A percentile compares a stretch with the other conserved stretches of the same genome.
phyloP scores from a whole-genome alignment of 352 stramenopile species.

The Phytopythium mirpurense region DNA sequence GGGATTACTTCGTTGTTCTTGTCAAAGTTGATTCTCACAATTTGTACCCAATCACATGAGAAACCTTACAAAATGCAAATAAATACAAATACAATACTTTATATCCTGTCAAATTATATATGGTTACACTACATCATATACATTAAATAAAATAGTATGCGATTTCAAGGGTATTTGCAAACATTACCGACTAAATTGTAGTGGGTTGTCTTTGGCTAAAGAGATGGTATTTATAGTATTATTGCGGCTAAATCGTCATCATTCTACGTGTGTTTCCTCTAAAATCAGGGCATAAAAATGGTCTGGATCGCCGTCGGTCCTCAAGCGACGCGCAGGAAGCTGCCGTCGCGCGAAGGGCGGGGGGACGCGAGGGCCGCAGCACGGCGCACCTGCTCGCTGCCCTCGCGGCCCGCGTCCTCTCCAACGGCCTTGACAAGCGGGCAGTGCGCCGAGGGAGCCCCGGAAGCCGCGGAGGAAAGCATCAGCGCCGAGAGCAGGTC shows the following conservation, averaged over 20 bases:
- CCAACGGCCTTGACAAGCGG: not conserved
- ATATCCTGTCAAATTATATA: no score
- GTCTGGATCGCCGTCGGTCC: not conserved
- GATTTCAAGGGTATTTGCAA: no score
- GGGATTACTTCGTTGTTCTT: no score
- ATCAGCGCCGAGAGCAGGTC: slow-evolving; percentile 24
- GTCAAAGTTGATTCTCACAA: no score
- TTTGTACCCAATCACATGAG: no score
- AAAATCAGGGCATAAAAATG: slow-evolving; percentile 8
- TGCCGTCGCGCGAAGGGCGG: not conserved
- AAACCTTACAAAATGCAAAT: no score
- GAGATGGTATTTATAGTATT: not conserved
- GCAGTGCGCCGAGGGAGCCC: not conserved
- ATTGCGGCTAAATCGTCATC: not conserved
- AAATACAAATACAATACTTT: no score
- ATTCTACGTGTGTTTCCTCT: not conserved
- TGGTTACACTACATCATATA: no score
- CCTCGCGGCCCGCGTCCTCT: slow-evolving; percentile 8
- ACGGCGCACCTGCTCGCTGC: slow-evolving; percentile 12
- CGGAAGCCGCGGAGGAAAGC: slow-evolving; percentile 14
- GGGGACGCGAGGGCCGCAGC: slow-evolving; percentile 13
- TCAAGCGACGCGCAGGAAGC: slow-evolving; percentile 2
- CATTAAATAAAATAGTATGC: no score
- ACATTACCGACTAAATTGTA: no score
- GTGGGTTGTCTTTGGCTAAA: no score